Conservation (phyloP, 495 filamentous ascomycete genomes). For the Talaromyces nanjingensis region DNA sequence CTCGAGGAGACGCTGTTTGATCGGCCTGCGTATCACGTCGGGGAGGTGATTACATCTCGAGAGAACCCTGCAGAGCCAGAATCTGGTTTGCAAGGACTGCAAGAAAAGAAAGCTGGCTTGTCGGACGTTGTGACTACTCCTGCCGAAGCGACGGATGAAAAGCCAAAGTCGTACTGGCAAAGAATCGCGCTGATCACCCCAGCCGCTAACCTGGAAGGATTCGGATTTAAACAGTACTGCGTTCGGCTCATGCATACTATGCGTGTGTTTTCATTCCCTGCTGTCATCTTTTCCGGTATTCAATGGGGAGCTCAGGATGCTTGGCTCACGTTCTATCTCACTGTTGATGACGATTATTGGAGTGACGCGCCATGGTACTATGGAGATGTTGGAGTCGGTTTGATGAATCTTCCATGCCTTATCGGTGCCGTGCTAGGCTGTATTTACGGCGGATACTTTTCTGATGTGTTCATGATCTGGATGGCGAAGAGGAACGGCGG, state of each 20-base stretch:
- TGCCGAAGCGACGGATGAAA: constrained; percentile 7
- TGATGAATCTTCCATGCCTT: constrained; percentile 29
- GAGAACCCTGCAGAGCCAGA: constrained; percentile 7
- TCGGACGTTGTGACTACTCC: background rate
- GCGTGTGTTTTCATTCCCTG: constrained; percentile 27
- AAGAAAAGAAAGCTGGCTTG: background rate
- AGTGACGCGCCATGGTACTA: constrained; percentile 26
- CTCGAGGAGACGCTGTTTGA: constrained; percentile 24
- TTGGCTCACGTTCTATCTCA: constrained; percentile 32
- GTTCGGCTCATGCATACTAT: constrained; percentile 19
- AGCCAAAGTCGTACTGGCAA: constrained; percentile 20
- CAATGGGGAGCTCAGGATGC: constrained; percentile 33
- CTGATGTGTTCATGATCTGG: constrained; percentile 27
- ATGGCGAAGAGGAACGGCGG: constrained; percentile 23
- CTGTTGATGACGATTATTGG: constrained; percentile 27
- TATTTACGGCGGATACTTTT: constrained; percentile 29
- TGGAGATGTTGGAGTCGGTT: constrained; percentile 21
- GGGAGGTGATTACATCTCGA: background rate
- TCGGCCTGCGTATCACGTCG: constrained; percentile 12
- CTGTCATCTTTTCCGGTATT: constrained; percentile 25
- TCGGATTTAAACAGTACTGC: constrained; percentile 22
- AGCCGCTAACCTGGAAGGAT: constrained; percentile 18
- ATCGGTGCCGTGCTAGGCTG: constrained; percentile 28
- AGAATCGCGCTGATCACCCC: constrained; percentile 24
- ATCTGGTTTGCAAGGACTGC: constrained; percentile 3